Evolutionary conservation across 192 early-diverging fungal genomes (phyloP), one percentile per base, ranked within the genome.

Genomic region (Obelidium mucronatum): DNA sequence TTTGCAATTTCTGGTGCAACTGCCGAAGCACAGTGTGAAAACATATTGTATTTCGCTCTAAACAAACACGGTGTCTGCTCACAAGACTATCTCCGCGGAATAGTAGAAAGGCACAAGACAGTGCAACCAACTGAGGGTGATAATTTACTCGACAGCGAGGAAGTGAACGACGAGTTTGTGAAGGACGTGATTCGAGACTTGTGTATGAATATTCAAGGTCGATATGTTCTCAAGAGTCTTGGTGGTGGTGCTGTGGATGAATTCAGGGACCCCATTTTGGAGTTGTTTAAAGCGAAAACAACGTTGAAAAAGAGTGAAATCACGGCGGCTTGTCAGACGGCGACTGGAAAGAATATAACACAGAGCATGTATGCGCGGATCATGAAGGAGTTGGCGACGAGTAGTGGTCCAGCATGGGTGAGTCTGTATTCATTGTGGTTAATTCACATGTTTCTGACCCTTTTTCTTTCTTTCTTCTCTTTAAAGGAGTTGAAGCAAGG

Each of bases 331-430:
- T 78, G 77, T 51, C 42, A 59, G 48, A 59, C 59, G 1, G 68
- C 67, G n/a, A 60, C 55, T 24, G 69, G 68, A 15, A 71, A 78
- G 52, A 59, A 55, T 35, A 39, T 71, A 3, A 13, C 69, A 60
- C 69, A 71, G 67, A 63, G 61, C 55, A 58, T 73, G 42, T 78
- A 78, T 39, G 22, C 36, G 6, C 72, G 65, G 59, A 73, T 78
- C 24, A 78, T 78, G 77, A 78, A 65, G 58, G 77, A 78, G 40
- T 37, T 78, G 42, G 77, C 77, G 28, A 37, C 62, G 2, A 66
- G 61, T 17, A 54, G 36, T 33, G 77, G 77, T 30, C 36, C 77
- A 24, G 31, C 61, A 19, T 78, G 77, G 77, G 77, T 48, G 19
- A 0, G 44, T 48, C 0, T 48, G 5, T 44, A 11, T 44, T 48